Evolutionary conservation across 805 yeast genomes (phyloP).

Genomic region (Candida sphagnicola): DNA sequence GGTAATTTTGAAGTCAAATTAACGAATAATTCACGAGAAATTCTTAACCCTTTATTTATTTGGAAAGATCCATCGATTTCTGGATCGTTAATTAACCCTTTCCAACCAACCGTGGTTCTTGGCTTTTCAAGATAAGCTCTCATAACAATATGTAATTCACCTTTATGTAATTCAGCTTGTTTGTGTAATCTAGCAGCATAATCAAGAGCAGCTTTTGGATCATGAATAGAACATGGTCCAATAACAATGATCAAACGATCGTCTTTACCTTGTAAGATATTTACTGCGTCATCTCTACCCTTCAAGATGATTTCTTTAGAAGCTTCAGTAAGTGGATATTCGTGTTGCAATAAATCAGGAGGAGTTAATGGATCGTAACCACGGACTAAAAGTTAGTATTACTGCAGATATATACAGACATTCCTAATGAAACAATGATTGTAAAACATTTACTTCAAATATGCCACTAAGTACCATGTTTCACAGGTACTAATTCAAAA

Average conservation of each 20-base stretch:
- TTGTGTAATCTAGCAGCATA: constrained; percentile 67
- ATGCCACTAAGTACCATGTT: background rate
- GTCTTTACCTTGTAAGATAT: constrained; percentile 74
- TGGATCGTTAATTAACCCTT: constrained; percentile 96
- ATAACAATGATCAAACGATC: constrained; percentile 86
- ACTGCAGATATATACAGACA: constrained; percentile 9
- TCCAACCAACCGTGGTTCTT: constrained; percentile 99
- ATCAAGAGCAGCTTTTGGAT: constrained; percentile 86
- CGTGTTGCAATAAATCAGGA: constrained; percentile 88
- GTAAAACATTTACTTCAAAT: background rate
- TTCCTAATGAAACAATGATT: too few relatives aligned
- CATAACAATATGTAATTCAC: constrained; percentile 85
- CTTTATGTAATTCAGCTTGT: constrained; percentile 57
- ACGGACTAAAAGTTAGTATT: constrained; percentile 31
- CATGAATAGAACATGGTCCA: constrained; percentile 98
- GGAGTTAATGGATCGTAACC: constrained; percentile 97
- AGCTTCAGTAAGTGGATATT: constrained; percentile 61
- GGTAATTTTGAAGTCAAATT: constrained; percentile 82
- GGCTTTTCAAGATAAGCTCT: constrained; percentile 98
- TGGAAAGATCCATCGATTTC: constrained; percentile 90
- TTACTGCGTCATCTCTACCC: constrained; percentile 74
- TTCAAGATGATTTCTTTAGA: constrained; percentile 61
- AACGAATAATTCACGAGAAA: constrained; percentile 82
- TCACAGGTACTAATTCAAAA: too few relatives aligned
- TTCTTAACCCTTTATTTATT: constrained; percentile 90